Conservation (phyloP, 805 yeast genomes). For the Candida nonsorbophila region DNA sequence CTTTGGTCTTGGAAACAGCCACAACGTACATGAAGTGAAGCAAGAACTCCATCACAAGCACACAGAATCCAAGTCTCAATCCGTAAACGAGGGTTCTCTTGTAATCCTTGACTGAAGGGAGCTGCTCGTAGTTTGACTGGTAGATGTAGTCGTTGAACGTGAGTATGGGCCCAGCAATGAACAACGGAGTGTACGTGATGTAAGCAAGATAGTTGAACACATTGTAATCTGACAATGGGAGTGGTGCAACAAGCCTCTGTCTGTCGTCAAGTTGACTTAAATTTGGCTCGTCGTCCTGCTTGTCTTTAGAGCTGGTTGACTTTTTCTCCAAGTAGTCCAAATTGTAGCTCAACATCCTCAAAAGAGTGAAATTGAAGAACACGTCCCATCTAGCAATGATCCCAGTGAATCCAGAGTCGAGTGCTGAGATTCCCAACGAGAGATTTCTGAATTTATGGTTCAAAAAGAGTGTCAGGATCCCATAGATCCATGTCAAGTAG, state of each 20-base stretch:
- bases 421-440: constrained; percentile 46
- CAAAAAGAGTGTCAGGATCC: constrained; percentile 69
- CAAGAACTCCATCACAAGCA: constrained; percentile 83
- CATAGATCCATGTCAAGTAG: constrained; percentile 65
- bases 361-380: constrained; percentile 81
- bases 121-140: constrained; percentile 53
- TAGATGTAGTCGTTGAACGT: constrained; percentile 88
- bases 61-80: constrained; percentile 62
- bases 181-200: constrained; percentile 78
- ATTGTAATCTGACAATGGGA: constrained; percentile 56
- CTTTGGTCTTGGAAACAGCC: constrained; percentile 83
- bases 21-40: constrained; percentile 89
- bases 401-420: constrained; percentile 66
- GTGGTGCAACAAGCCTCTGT: constrained; percentile 59
- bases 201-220: constrained; percentile 70
- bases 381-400: constrained; percentile 93
- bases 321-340: constrained; percentile 60
- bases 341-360: constrained; percentile 79
- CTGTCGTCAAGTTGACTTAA: constrained; percentile 44
- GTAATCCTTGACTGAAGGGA: constrained; percentile 51
- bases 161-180: constrained; percentile 91
- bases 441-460: constrained; percentile 63
- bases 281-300: constrained; percentile 7
- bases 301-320: constrained; percentile 8
- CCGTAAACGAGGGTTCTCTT: constrained; percentile 58